These are phyloP conservation scores for Tricholomella constricta DNA, from an alignment of 768 basidiomycete genomes.

Conservation along the genomic window DNA sequence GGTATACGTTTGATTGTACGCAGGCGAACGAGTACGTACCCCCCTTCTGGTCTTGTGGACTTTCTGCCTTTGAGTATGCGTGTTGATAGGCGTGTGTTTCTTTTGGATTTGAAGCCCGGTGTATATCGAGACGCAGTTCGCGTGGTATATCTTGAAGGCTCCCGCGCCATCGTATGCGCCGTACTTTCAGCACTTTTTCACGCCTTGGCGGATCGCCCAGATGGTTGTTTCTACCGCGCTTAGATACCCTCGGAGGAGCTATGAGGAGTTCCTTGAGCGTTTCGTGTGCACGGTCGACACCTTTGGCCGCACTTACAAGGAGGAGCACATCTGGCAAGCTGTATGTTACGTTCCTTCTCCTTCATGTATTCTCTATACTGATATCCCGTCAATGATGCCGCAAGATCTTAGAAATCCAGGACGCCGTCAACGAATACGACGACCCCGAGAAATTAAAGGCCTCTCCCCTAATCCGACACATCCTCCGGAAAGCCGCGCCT, in stretches of 20 bases:
- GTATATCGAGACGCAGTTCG: conserved; percentile 63
- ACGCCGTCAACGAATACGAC: conserved; percentile 26
- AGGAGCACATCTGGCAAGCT: conserved; percentile 33
- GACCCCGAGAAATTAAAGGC: conserved; percentile 21
- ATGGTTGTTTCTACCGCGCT: conserved; percentile 40
- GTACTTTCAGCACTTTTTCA: conserved; percentile 50
- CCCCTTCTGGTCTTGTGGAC: conserved; percentile 3
- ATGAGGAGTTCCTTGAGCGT: conserved; percentile 34
- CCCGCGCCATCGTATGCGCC: conserved; percentile 49
- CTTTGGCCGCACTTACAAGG: conserved; percentile 34
- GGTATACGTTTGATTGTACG: conserved; percentile 54
- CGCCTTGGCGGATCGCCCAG: conserved; percentile 52
- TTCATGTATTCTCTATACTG: conserved; percentile 2
- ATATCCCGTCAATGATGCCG: background rate
- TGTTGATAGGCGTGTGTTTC: background rate
- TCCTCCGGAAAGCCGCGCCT: conserved; percentile 23
- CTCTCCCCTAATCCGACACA: conserved; percentile 26
- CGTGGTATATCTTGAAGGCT: conserved; percentile 59
- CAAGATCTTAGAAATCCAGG: conserved; percentile 33
- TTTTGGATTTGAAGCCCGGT: conserved; percentile 48
- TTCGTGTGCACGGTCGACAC: conserved; percentile 36
- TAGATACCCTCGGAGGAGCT: conserved; percentile 30
- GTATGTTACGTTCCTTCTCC: conserved; percentile 22
- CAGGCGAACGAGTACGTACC: conserved; percentile 50
- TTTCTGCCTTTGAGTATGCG: background rate